Evolutionary conservation across 169 alveolate genomes (phyloP).

Genomic region (Eimeria maxima): DNA sequence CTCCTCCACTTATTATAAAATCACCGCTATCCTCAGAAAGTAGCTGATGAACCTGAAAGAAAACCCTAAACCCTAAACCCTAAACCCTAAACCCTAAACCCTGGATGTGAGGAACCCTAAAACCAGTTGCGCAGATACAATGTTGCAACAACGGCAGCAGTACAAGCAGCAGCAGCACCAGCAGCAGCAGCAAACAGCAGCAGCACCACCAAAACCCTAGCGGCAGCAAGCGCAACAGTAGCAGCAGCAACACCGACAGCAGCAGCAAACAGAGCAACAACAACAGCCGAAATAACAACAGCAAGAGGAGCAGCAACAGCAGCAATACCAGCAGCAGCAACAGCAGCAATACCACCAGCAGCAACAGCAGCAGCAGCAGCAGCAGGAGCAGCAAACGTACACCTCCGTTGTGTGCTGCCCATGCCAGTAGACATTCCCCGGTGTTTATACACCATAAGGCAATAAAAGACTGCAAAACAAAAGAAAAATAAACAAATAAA

Average conservation of each 20-base stretch:
- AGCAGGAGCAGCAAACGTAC: background rate
- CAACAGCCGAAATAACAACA: background rate
- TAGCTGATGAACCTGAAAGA: too few species aligned
- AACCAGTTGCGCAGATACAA: too few species aligned
- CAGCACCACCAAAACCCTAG: too few species aligned
- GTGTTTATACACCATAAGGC: background rate
- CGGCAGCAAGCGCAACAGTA: background rate
- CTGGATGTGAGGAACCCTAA: too few species aligned
- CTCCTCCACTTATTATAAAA: too few species aligned
- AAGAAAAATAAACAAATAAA: too few species aligned
- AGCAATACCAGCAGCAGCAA: background rate
- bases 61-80: too few species aligned
- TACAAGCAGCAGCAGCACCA: constrained; percentile 22
- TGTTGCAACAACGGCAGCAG: too few species aligned
- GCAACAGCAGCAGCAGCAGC: background rate
- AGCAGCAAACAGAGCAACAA: background rate
- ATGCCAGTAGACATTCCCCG: background rate
- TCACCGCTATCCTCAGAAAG: too few species aligned
- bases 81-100: too few species aligned
- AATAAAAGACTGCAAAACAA: too few species aligned
- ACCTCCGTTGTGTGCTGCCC: background rate
- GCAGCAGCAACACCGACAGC: background rate
- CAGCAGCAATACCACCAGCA: background rate
- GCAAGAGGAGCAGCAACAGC: background rate
- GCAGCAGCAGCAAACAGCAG: background rate